A percentile compares a stretch with the other conserved stretches of the same genome.
phyloP scores from a whole-genome alignment of 169 alveolate genomes.

The Theileria orientalis region DNA sequence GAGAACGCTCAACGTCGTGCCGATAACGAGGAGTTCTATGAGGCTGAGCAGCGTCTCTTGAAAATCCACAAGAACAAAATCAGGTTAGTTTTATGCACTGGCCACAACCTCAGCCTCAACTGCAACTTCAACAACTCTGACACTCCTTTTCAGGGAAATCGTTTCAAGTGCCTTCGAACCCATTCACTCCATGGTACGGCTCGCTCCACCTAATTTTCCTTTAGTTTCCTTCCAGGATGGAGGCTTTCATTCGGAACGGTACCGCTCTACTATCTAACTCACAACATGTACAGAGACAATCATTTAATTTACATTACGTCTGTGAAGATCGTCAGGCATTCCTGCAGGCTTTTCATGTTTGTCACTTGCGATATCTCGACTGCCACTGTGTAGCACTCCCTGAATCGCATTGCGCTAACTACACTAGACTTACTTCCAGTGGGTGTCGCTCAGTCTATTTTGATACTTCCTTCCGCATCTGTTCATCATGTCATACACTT shows the following conservation, averaged over 20 bases:
- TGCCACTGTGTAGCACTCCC: slow-evolving; percentile 38
- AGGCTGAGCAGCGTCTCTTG: slow-evolving; percentile 69
- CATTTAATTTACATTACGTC: slow-evolving; percentile 14
- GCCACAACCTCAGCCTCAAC: neutral
- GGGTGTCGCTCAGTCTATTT: slow-evolving; percentile 20
- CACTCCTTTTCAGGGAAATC: slow-evolving; percentile 64
- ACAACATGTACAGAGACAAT: neutral
- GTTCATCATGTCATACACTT: neutral
- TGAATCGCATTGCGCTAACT: neutral
- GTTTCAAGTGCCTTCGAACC: slow-evolving; percentile 75
- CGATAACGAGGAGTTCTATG: slow-evolving; percentile 71
- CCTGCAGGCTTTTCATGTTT: slow-evolving; percentile 49
- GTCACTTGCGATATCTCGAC: slow-evolving; percentile 38
- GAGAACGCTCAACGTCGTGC: slow-evolving; percentile 71
- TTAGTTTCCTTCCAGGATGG: slow-evolving; percentile 55
- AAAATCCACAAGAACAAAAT: slow-evolving; percentile 70
- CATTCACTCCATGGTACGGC: slow-evolving; percentile 64
- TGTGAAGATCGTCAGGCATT: slow-evolving; percentile 13
- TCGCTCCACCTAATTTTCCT: slow-evolving; percentile 19
- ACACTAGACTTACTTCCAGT: slow-evolving; percentile 33
- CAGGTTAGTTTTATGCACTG: slow-evolving; percentile 36
- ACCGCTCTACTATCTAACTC: slow-evolving; percentile 1
- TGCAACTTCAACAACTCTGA: neutral
- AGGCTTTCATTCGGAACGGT: slow-evolving; percentile 31
- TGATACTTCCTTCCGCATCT: slow-evolving; percentile 48